Percentiles rank a stretch among this genome's conserved stretches.
Evolutionary conservation across 139 green algal species (phyloP).

Genomic region (Tetraselmis striata): DNA sequence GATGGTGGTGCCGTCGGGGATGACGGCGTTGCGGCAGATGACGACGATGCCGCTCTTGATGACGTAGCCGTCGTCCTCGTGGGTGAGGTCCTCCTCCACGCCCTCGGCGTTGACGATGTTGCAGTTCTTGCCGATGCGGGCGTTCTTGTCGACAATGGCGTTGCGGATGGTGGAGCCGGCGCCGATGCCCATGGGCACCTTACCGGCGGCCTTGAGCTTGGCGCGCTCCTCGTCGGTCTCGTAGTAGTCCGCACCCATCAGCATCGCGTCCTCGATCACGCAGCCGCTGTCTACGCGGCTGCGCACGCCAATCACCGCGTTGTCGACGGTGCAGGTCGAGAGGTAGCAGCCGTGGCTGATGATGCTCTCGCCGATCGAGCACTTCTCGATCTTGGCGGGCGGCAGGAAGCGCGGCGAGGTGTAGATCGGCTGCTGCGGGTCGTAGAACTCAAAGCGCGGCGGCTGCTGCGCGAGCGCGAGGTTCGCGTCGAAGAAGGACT

Average conservation of each 20-base stretch:
- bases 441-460: conserved; percentile 94
- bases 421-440: conserved; percentile 95
- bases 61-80: conserved; percentile 82
- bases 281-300: conserved; percentile 59
- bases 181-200: conserved; percentile 91
- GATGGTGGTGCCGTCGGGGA: conserved; percentile 70
- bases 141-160: conserved; percentile 99
- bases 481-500: conserved; percentile 99
- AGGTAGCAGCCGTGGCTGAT: conserved; percentile 76
- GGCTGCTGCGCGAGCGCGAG: conserved; percentile 83
- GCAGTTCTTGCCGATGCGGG: conserved; percentile 83
- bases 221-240: conserved; percentile 78
- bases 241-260: conserved; percentile 98
- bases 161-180: conserved; percentile 70
- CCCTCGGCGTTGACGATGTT: conserved; percentile 84
- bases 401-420: conserved; percentile 95
- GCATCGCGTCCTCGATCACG: conserved; percentile 71
- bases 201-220: conserved; percentile 48
- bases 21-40: conserved; percentile 76
- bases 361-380: conserved; percentile 66
- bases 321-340: conserved; percentile 68
- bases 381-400: conserved; percentile 85
- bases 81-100: conserved; percentile 80
- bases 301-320: conserved; percentile 92
- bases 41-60: conserved; percentile 95